Evolutionary conservation across 306 rosid species (phyloP), one percentile per base, ranked within the genome.

Genomic region (Adenanthera pavonina): DNA sequence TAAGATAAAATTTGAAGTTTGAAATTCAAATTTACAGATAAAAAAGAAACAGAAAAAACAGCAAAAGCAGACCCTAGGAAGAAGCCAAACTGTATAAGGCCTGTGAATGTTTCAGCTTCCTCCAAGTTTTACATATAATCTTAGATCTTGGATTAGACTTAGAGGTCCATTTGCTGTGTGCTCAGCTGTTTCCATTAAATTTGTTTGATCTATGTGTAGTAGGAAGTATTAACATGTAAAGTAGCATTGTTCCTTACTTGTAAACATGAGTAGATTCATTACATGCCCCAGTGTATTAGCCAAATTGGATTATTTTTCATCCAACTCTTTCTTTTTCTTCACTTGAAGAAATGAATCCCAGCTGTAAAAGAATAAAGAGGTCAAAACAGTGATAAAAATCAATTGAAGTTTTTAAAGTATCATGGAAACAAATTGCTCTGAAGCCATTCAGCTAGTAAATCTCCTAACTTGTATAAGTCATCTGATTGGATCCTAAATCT

Each of bases 311-410:
- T 11, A 59, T 35, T 20, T 25, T 25, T 59, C 16, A 20, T 59
- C 66, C 38, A 25, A 59, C 38, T 11, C 66, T 59, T 59, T 59
- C 33, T 59, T 59, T 59, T 59, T 25, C 66, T 59, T 60, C 38
- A 60, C 40, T 25, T 9, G 66, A 35, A 30, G 66, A 60, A 60
- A 60, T 60, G 66, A 60, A 60, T 25, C 66, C 66, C 66, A 60
- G 38, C 66, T 60, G 38, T 30, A 30, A 7, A 60, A 60, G 38
- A 60, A 60, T 30, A 30, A 60, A 60, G 66, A 60, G 66, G 7
- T 60, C 38, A 60, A 60, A 33, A 30, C 38, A 30, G 17, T 60
- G 66, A 16, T 60, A 60, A 13, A 60, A 20, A 60, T 30, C 36
- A 30, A 36, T 36, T 36, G 3, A 60, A 10, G 36, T 9, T 30